These are phyloP conservation scores for Phytophthora meadii DNA, from an alignment of 352 stramenopile genomes.

Conservation along the genomic window DNA sequence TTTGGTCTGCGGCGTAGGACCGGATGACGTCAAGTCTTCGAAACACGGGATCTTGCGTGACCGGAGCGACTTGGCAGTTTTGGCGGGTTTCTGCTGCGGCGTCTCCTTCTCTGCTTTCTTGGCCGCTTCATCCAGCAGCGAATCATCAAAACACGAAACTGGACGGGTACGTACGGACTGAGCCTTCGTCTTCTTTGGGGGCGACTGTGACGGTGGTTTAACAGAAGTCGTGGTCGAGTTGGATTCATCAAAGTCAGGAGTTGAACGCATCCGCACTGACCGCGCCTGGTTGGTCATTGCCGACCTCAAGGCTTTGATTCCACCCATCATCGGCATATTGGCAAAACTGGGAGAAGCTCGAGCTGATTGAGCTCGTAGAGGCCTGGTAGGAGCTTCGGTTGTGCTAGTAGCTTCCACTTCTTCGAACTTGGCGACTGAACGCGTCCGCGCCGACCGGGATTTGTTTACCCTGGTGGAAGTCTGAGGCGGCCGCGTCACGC, in stretches of 20 bases:
- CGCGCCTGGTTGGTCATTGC: constrained; percentile 3
- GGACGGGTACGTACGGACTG: constrained; percentile 22
- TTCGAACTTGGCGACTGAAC: constrained; percentile 30
- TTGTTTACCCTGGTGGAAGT: background rate
- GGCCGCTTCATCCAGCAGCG: constrained; percentile 18
- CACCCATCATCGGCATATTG: constrained; percentile 3
- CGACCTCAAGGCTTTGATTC: constrained; percentile 12
- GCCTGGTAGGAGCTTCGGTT: constrained; percentile 2
- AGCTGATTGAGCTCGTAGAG: constrained; percentile 22
- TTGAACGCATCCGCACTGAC: constrained; percentile 14
- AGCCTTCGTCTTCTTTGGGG: constrained; percentile 15
- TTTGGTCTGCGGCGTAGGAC: constrained; percentile 5
- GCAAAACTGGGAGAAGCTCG: constrained; percentile 15
- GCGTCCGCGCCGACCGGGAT: constrained; percentile 9
- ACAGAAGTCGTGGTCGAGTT: background rate
- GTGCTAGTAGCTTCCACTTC: constrained; percentile 8
- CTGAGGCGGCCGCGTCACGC: background rate
- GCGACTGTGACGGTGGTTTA: background rate
- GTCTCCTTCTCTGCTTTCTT: constrained; percentile 18
- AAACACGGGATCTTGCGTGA: constrained; percentile 24
- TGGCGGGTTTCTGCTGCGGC: constrained; percentile 2
- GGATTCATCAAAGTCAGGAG: constrained; percentile 16
- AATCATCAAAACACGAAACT: constrained; percentile 29
- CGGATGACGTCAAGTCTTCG: constrained; percentile 25
- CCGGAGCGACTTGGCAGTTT: constrained; percentile 20